Evolutionary conservation across 352 stramenopile genomes (phyloP).

Genomic region (Phytophthora pini): DNA sequence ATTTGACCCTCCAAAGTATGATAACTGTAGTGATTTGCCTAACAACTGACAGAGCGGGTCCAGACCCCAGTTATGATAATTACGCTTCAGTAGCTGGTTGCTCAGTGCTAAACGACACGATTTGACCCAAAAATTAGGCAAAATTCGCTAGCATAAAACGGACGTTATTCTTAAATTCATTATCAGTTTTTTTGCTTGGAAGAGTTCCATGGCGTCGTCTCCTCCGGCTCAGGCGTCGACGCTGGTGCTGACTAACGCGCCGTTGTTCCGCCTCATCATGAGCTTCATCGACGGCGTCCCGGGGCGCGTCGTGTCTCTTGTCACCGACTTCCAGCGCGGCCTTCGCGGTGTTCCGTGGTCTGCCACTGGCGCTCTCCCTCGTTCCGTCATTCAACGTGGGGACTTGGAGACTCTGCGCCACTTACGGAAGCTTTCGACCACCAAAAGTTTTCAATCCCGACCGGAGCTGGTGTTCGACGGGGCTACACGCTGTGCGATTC

Average conservation of each 20-base stretch:
- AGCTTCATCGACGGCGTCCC: constrained; percentile 44
- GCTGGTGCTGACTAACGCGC: constrained; percentile 33
- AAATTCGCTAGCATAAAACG: too few relatives aligned
- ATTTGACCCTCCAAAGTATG: too few relatives aligned
- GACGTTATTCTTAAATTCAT: too few relatives aligned
- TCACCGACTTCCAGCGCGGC: constrained; percentile 13
- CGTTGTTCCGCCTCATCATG: constrained; percentile 40
- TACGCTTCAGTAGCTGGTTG: too few relatives aligned
- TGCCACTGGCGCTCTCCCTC: constrained; percentile 25
- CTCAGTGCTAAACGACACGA: too few relatives aligned
- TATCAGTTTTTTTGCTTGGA: too few relatives aligned
- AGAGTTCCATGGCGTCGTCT: constrained; percentile 1
- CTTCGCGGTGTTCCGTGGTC: constrained; percentile 31
- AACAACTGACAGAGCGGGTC: too few relatives aligned
- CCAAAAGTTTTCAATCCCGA: constrained; percentile 27
- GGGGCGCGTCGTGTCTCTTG: constrained; percentile 25
- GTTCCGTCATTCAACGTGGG: constrained; percentile 30
- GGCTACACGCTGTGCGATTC: constrained; percentile 35
- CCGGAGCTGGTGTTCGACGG: constrained; percentile 34
- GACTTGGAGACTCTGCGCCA: constrained; percentile 31
- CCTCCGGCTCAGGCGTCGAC: constrained; percentile 14
- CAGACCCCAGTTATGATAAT: too few relatives aligned
- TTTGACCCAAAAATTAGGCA: too few relatives aligned
- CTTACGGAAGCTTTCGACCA: constrained; percentile 25
- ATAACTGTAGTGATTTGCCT: too few relatives aligned